Percentiles rank a stretch among this genome's conserved stretches.
Conservation (phyloP, 805 yeast species). For the Grigorovia yakushimaensis region DNA sequence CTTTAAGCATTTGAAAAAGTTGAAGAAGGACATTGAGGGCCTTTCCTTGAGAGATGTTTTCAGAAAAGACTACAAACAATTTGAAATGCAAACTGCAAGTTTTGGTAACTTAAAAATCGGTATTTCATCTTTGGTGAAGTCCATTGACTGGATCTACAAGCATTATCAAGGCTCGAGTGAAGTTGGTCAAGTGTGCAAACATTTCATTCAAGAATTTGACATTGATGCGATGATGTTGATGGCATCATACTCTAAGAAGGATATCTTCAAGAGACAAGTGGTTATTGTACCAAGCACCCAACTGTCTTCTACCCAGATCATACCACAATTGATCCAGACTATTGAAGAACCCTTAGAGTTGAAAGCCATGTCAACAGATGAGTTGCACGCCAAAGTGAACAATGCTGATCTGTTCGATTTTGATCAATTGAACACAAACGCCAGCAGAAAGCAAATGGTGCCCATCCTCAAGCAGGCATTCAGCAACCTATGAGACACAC, state of each 20-base stretch:
- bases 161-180: constrained; percentile 23
- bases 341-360: constrained; percentile 12
- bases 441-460: constrained; percentile 82
- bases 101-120: constrained; percentile 40
- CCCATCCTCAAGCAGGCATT: constrained; percentile 37
- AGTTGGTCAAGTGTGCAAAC: constrained; percentile 16
- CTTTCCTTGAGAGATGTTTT: constrained; percentile 53
- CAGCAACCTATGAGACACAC: background rate
- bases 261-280: constrained; percentile 37
- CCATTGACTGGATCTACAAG: constrained; percentile 43
- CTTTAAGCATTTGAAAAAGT: constrained; percentile 31
- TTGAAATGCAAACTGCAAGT: constrained; percentile 20
- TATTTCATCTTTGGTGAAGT: constrained; percentile 63
- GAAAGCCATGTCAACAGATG: constrained; percentile 1
- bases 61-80: constrained; percentile 78
- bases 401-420: constrained; percentile 11
- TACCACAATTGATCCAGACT: constrained; percentile 4
- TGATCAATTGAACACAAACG: constrained; percentile 45
- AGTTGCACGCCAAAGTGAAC: background rate
- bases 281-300: constrained; percentile 15
- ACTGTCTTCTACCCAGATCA: constrained; percentile 5
- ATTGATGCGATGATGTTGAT: constrained; percentile 38
- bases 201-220: constrained; percentile 21
- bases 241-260: constrained; percentile 35
- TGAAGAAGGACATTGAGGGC: constrained; percentile 57